Conservation (phyloP, 208 protist genomes). For the Lotmaria passim region DNA sequence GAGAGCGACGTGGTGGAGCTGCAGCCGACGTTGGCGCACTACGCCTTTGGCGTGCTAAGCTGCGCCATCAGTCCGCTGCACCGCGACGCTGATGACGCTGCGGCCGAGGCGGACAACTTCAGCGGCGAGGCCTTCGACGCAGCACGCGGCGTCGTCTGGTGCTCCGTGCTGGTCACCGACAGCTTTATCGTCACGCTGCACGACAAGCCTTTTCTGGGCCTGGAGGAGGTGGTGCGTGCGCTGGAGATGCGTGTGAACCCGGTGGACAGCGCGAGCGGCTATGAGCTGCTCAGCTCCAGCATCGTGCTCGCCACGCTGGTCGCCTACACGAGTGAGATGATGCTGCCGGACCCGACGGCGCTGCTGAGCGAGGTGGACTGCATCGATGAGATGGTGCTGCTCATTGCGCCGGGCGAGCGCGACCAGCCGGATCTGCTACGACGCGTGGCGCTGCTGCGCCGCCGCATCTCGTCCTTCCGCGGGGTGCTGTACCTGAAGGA, state of each 20-base stretch:
- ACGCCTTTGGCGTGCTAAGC: constrained; percentile 61
- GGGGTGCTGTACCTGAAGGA: constrained; percentile 75
- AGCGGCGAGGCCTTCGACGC: constrained; percentile 41
- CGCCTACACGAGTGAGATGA: constrained; percentile 68
- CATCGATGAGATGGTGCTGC: constrained; percentile 89
- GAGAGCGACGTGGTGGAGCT: constrained; percentile 73
- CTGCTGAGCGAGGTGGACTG: constrained; percentile 82
- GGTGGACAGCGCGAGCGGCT: constrained; percentile 10
- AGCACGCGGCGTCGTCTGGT: constrained; percentile 47
- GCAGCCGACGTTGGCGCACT: constrained; percentile 47
- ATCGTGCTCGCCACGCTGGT: constrained; percentile 58
- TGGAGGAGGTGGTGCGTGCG: constrained; percentile 56
- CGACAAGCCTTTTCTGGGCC: constrained; percentile 53
- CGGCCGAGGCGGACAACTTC: constrained; percentile 25
- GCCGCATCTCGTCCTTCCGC: constrained; percentile 69
- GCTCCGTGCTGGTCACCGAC: constrained; percentile 66
- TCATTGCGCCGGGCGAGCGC: constrained; percentile 75
- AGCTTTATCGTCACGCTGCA: constrained; percentile 69
- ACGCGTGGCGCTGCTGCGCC: constrained; percentile 76
- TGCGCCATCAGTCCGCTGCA: constrained; percentile 46
- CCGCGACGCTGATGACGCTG: constrained; percentile 10
- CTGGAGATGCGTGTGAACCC: constrained; percentile 37
- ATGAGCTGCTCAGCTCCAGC: constrained; percentile 25
- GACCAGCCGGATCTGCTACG: constrained; percentile 88
- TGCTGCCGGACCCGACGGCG: constrained; percentile 70